These are phyloP conservation scores for Chalaropsis ovoidea DNA, from an alignment of 2,329 filamentous ascomycete genomes.

Conservation along the genomic window DNA sequence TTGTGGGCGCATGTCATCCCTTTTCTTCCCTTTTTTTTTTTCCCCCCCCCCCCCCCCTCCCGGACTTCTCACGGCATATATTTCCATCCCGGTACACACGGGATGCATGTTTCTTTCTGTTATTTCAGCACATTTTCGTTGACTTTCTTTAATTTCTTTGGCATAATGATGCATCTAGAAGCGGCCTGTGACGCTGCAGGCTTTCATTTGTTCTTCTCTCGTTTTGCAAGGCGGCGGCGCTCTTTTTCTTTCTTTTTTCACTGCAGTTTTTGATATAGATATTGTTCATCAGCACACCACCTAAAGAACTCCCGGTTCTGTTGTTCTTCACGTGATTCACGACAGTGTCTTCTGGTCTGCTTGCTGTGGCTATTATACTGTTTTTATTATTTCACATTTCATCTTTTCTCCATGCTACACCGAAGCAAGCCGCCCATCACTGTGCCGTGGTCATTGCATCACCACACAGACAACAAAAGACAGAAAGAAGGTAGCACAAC, in stretches of 20 bases:
- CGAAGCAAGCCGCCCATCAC: neutral
- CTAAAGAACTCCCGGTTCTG: neutral
- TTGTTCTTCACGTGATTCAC: neutral
- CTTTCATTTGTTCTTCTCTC: neutral
- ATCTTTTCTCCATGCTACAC: conserved; percentile 13
- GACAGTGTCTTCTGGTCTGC: neutral
- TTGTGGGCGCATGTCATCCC: too few relatives aligned
- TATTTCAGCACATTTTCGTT: conserved; percentile 1
- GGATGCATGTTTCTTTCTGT: neutral
- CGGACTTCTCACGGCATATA: neutral
- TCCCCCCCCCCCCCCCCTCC: too few relatives aligned
- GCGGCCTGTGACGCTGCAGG: neutral
- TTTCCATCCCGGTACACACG: neutral
- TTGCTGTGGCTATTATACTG: neutral
- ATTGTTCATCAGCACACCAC: neutral
- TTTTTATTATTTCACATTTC: neutral
- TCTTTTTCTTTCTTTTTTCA: conserved; percentile 3
- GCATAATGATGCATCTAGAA: neutral
- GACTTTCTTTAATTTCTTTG: neutral
- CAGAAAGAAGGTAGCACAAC: neutral
- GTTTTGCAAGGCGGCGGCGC: conserved; percentile 9
- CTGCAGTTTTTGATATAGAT: conserved; percentile 3
- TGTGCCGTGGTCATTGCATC: neutral
- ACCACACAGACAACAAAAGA: neutral
- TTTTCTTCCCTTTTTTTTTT: neutral